Evolutionary conservation across 106 monocot species (phyloP).

Genomic region (Cymbidium sinense): DNA sequence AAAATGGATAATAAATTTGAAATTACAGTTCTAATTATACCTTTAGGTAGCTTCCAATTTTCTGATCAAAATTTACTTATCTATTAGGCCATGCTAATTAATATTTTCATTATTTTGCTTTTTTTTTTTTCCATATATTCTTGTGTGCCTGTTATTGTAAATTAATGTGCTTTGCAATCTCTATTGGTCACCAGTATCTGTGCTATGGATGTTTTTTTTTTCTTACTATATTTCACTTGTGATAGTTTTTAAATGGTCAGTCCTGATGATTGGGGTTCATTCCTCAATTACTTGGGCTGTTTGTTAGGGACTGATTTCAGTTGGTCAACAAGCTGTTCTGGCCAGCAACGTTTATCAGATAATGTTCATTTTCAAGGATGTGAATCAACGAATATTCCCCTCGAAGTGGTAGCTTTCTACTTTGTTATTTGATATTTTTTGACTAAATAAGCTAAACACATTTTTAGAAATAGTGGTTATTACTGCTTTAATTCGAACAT

Average conservation of each 20-base stretch:
- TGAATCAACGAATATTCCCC: slow-evolving; percentile 31
- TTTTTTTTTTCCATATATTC: not conserved
- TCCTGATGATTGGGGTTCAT: slow-evolving; percentile 97
- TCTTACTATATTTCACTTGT: slow-evolving; percentile 15
- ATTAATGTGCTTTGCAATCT: not conserved
- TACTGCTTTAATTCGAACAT: not conserved
- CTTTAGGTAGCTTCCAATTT: not conserved
- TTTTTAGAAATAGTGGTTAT: slow-evolving; percentile 2
- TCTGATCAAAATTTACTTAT: not conserved
- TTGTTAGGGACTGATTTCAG: slow-evolving; percentile 66
- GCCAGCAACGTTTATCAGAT: slow-evolving; percentile 13
- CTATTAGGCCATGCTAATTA: not conserved
- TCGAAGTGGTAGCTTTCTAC: slow-evolving; percentile 52
- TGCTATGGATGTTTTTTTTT: not conserved
- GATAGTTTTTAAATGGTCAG: slow-evolving; percentile 36
- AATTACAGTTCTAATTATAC: not conserved
- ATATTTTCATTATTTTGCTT: not conserved
- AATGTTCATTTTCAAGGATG: slow-evolving; percentile 20
- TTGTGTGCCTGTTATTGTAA: not conserved
- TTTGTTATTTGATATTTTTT: not conserved
- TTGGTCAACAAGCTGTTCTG: slow-evolving; percentile 22
- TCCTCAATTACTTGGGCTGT: slow-evolving; percentile 82
- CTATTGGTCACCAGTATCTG: not conserved
- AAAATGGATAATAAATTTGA: not conserved
- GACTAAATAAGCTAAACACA: not conserved